phyloP scores from a whole-genome alignment of 192 early-diverging fungal genomes.

The Entomortierella chlamydospora region DNA sequence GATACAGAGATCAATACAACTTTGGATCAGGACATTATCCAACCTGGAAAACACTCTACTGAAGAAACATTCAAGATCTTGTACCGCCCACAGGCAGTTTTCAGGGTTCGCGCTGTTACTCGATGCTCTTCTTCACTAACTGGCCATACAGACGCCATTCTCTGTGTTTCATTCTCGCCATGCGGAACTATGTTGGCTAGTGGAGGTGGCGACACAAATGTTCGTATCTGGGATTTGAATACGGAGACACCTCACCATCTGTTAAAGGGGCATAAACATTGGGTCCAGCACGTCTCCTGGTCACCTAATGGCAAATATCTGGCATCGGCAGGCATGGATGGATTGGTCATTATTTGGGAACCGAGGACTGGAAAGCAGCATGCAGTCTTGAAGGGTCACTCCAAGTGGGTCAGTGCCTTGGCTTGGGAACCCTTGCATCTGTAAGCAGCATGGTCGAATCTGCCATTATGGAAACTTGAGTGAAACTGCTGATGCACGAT shows the following conservation, averaged over 20 bases:
- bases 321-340: slow-evolving; percentile 96
- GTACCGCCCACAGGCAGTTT: slow-evolving; percentile 96
- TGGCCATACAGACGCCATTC: slow-evolving; percentile 94
- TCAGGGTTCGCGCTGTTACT: slow-evolving; percentile 92
- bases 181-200: slow-evolving; percentile 93
- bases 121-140: slow-evolving; percentile 91
- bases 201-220: slow-evolving; percentile 94
- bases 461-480: too few species aligned
- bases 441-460: slow-evolving; percentile 54
- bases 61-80: slow-evolving; percentile 93
- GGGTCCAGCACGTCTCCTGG: slow-evolving; percentile 96
- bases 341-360: slow-evolving; percentile 88
- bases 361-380: slow-evolving; percentile 81
- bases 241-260: slow-evolving; percentile 90
- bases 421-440: slow-evolving; percentile 95
- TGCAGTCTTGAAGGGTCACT: slow-evolving; percentile 83
- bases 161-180: slow-evolving; percentile 90
- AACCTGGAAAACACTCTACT: slow-evolving; percentile 79
- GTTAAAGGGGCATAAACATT: slow-evolving; percentile 82
- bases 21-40: slow-evolving; percentile 84
- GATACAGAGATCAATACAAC: slow-evolving; percentile 82
- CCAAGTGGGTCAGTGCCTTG: slow-evolving; percentile 89
- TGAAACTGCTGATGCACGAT: not conserved
- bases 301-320: slow-evolving; percentile 87
- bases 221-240: slow-evolving; percentile 96